A percentile compares a stretch with the other conserved stretches of the same genome.
phyloP scores from a whole-genome alignment of 805 yeast species.

The Wickerhamiella vanderwaltii region DNA sequence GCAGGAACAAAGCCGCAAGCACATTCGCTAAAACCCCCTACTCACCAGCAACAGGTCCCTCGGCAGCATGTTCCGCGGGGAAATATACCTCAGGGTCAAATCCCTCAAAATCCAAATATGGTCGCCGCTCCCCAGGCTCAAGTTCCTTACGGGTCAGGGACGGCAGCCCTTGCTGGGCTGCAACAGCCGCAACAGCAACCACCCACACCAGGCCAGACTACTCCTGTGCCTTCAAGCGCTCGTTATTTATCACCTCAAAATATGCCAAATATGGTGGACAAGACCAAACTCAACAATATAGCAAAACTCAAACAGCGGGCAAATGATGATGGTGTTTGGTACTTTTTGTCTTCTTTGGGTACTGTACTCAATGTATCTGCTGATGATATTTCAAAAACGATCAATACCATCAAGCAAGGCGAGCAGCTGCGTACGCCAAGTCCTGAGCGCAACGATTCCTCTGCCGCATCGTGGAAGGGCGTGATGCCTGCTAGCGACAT shows the following conservation, averaged over 20 bases:
- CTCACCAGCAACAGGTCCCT: neutral
- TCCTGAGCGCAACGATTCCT: slow-evolving; percentile 7
- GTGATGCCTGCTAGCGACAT: slow-evolving; percentile 26
- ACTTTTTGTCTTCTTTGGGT: slow-evolving; percentile 26
- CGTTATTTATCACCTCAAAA: neutral
- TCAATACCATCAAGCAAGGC: slow-evolving; percentile 12
- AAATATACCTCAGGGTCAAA: neutral
- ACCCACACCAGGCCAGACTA: neutral
- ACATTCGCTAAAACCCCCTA: neutral
- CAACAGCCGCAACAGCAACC: neutral
- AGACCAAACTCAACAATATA: slow-evolving; percentile 19
- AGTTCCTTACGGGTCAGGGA: no score
- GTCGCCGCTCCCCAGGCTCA: neutral
- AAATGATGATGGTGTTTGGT: slow-evolving; percentile 24
- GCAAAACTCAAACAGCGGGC: slow-evolving; percentile 23
- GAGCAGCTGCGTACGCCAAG: neutral
- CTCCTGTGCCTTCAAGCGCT: neutral
- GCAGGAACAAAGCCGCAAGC: neutral
- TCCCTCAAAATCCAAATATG: neutral
- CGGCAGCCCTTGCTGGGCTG: no score
- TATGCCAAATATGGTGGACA: slow-evolving; percentile 13
- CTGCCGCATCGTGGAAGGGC: slow-evolving; percentile 11
- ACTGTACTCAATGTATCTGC: slow-evolving; percentile 27
- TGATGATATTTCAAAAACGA: slow-evolving; percentile 20
- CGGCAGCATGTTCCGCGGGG: neutral